These are phyloP conservation scores for Ceratocystiopsis minuta DNA, from an alignment of 2,329 filamentous ascomycete species.

Conservation along the genomic window DNA sequence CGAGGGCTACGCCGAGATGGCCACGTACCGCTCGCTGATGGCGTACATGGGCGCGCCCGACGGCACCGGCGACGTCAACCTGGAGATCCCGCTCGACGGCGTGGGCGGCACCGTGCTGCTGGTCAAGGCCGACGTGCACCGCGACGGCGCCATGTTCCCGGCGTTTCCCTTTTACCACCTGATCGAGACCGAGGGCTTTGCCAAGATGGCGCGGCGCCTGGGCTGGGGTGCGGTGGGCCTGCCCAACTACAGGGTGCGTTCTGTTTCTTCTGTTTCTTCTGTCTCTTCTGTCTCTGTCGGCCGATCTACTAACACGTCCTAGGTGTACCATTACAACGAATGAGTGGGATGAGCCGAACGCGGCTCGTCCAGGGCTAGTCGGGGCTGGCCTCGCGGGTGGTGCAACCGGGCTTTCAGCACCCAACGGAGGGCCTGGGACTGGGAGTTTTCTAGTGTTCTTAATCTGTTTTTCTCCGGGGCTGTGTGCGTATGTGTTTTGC, in stretches of 20 bases:
- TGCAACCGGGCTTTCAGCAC: not conserved
- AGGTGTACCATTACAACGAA: constrained; percentile 88
- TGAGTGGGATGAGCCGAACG: constrained; percentile 24
- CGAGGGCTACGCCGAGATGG: constrained; percentile 84
- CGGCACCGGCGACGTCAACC: constrained; percentile 35
- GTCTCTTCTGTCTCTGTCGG: not conserved
- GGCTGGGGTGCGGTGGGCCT: constrained; percentile 77
- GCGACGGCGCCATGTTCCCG: constrained; percentile 97
- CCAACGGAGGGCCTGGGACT: not conserved
- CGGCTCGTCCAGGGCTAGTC: not conserved
- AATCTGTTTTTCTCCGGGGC: not conserved
- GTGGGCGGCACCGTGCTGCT: constrained; percentile 84
- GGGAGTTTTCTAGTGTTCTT: constrained; percentile 1
- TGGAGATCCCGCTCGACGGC: constrained; percentile 66
- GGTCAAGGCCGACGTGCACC: constrained; percentile 91
- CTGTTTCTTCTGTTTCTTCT: not conserved
- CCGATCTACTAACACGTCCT: not conserved
- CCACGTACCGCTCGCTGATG: constrained; percentile 85
- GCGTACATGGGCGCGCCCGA: constrained; percentile 51
- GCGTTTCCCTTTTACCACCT: constrained; percentile 91
- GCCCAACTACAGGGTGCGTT: constrained; percentile 82
- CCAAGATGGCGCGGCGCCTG: constrained; percentile 83
- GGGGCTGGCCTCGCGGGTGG: not conserved
- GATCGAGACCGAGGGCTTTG: constrained; percentile 95
- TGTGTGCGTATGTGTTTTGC: not conserved